phyloP scores from a whole-genome alignment of 495 filamentous ascomycete species.

The Baudoinia panamericana region DNA sequence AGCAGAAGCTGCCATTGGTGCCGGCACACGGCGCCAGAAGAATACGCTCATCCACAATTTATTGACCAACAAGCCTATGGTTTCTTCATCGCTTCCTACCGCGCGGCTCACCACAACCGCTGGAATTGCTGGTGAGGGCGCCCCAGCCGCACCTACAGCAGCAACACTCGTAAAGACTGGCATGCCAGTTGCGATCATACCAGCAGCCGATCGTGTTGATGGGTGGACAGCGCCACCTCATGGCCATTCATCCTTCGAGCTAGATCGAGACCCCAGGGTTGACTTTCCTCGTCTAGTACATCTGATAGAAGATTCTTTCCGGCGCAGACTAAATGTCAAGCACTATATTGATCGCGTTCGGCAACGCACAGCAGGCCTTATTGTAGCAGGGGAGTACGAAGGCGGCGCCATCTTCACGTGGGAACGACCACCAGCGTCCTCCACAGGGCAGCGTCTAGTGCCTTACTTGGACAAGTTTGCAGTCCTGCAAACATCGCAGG shows the following conservation, averaged over 20 bases:
- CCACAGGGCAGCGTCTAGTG: constrained; percentile 46
- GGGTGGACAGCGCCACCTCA: constrained; percentile 55
- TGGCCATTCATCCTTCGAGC: constrained; percentile 40
- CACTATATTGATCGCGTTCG: constrained; percentile 71
- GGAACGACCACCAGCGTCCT: constrained; percentile 59
- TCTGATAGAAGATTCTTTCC: constrained; percentile 91
- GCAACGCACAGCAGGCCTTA: constrained; percentile 69
- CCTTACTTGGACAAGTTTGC: constrained; percentile 98
- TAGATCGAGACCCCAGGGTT: constrained; percentile 55
- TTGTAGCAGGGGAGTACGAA: constrained; percentile 93
- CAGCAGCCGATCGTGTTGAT: constrained; percentile 39
- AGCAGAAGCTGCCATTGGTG: constrained; percentile 40
- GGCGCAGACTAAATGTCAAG: constrained; percentile 64
- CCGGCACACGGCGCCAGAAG: constrained; percentile 59
- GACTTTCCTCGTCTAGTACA: constrained; percentile 69
- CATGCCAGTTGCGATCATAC: constrained; percentile 75
- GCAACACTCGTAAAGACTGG: constrained; percentile 84
- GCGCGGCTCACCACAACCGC: constrained; percentile 37
- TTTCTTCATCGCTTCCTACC: constrained; percentile 77
- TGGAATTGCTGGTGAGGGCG: constrained; percentile 3
- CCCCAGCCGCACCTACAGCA: constrained; percentile 29
- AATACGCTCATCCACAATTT: constrained; percentile 96
- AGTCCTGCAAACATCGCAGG: constrained; percentile 75
- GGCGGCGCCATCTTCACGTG: constrained; percentile 90
- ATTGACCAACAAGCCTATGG: constrained; percentile 82